Evolutionary conservation across 306 rosid species (phyloP).

Genomic region (Malus domestica): ASM211411v1 NC_041803.1:51440001-51440500

Average conservation of each 20-base stretch:
- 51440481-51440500: not conserved
- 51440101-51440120: conserved; percentile 26
- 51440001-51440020: conserved; percentile 16
- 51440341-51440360: not conserved
- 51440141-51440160: conserved; percentile 5
- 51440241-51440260: conserved; percentile 4
- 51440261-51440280: conserved; percentile 84
- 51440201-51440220: conserved; percentile 39
- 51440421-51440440: conserved; percentile 9
- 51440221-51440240: no score
- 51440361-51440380: conserved; percentile 5
- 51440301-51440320: not conserved
- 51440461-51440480: not conserved
- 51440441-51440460: conserved; percentile 32
- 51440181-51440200: conserved; percentile 27
- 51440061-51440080: conserved; percentile 32
- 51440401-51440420: conserved; percentile 10
- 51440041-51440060: conserved; percentile 70
- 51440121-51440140: not conserved
- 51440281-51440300: not conserved
- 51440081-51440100: conserved; percentile 85
- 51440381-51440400: not conserved
- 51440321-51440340: not conserved
- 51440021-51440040: conserved; percentile 95
- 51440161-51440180: conserved; percentile 17